Evolutionary conservation across 2,329 filamentous ascomycete species (phyloP).

Genomic region (Domatiomyces catenatus): DNA sequence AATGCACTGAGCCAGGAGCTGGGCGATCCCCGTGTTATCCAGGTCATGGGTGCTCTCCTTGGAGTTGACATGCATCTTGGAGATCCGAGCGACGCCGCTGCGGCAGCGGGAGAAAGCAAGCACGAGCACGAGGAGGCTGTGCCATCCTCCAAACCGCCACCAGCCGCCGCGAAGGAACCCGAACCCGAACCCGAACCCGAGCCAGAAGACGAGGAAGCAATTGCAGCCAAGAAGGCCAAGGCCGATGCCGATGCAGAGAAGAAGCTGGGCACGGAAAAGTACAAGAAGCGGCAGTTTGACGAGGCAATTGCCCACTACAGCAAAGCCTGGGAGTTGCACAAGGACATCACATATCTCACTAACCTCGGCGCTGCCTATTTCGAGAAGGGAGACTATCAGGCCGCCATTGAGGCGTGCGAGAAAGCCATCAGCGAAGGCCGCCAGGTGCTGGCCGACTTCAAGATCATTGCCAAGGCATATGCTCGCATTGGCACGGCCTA

Average conservation of each 20-base stretch:
- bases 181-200: slow-evolving; percentile 49
- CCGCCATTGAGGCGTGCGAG: slow-evolving; percentile 70
- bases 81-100: slow-evolving; percentile 29
- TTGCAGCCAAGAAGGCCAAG: slow-evolving; percentile 78
- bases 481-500: slow-evolving; percentile 87
- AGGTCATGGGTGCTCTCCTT: slow-evolving; percentile 84
- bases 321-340: slow-evolving; percentile 86
- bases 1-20: slow-evolving; percentile 62
- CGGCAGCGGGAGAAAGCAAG: slow-evolving; percentile 25
- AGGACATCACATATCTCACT: slow-evolving; percentile 96
- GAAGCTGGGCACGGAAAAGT: slow-evolving; percentile 79
- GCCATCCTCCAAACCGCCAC: slow-evolving; percentile 30
- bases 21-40: slow-evolving; percentile 77
- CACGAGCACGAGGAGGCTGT: slow-evolving; percentile 54
- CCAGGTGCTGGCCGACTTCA: slow-evolving; percentile 85
- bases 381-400: slow-evolving; percentile 89
- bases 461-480: slow-evolving; percentile 82
- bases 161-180: slow-evolving; percentile 37
- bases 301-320: slow-evolving; percentile 84
- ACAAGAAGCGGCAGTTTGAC: slow-evolving; percentile 98
- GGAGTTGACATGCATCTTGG: slow-evolving; percentile 79
- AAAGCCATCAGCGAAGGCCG: slow-evolving; percentile 84
- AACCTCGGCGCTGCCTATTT: slow-evolving; percentile 89
- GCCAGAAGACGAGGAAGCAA: slow-evolving; percentile 64
- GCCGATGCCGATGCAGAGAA: slow-evolving; percentile 89